A percentile compares a stretch with the other conserved stretches of the same genome.
These are phyloP conservation scores for Coniella lustricola DNA, from an alignment of 2,329 filamentous ascomycete genomes.

Conservation along the genomic window DNA sequence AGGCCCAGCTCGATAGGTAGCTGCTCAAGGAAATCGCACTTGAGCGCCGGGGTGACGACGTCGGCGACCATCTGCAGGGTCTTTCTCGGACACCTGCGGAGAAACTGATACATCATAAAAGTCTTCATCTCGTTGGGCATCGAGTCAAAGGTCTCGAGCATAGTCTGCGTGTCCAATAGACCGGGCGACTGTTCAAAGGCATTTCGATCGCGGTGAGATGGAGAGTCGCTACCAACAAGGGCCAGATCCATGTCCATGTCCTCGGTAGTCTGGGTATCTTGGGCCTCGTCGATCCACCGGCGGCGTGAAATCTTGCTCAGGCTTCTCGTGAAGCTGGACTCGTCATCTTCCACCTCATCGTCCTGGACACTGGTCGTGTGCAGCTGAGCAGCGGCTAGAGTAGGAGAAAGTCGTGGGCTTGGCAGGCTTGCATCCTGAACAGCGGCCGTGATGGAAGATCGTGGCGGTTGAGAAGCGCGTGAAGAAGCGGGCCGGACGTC, in stretches of 20 bases:
- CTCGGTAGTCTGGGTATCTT: constrained; percentile 26
- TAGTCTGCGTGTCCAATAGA: constrained; percentile 72
- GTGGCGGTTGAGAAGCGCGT: constrained; percentile 39
- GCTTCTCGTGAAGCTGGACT: constrained; percentile 26
- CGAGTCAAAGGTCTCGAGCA: constrained; percentile 84
- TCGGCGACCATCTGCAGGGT: constrained; percentile 85
- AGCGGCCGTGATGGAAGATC: constrained; percentile 60
- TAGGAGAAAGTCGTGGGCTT: constrained; percentile 89
- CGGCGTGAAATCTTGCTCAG: constrained; percentile 26
- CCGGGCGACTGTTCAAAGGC: constrained; percentile 31
- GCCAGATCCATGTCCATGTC: constrained; percentile 28
- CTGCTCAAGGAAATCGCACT: constrained; percentile 83
- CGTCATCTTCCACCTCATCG: constrained; percentile 34
- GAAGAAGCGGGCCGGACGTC: constrained; percentile 41
- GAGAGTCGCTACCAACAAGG: constrained; percentile 21
- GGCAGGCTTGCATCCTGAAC: constrained; percentile 87
- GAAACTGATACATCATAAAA: constrained; percentile 93
- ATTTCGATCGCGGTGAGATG: constrained; percentile 22
- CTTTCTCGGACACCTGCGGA: constrained; percentile 79
- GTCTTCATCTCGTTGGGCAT: constrained; percentile 89
- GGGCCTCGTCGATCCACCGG: constrained; percentile 33
- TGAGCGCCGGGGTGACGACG: constrained; percentile 86
- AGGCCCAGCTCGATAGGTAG: constrained; percentile 82
- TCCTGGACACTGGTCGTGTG: constrained; percentile 36
- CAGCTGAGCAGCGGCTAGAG: constrained; percentile 63